Percentiles rank a stretch among this genome's conserved stretches.
phyloP scores from a whole-genome alignment of 2,329 filamentous ascomycete species.

The Penicillium paneum region DNA sequence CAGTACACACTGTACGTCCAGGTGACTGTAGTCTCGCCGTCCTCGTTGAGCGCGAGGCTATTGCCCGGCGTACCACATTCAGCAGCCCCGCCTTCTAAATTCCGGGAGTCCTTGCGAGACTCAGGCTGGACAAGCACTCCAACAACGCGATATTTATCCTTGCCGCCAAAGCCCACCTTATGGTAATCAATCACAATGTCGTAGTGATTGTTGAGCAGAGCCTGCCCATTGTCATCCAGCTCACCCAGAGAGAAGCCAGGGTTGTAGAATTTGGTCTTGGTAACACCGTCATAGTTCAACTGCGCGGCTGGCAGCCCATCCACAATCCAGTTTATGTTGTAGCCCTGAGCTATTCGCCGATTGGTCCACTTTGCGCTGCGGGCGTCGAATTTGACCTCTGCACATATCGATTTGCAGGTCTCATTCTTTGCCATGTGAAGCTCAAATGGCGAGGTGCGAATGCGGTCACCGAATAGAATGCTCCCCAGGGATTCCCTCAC shows the following conservation, averaged over 20 bases:
- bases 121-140: constrained; percentile 84
- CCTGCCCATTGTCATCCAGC: constrained; percentile 52
- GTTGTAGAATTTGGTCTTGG: constrained; percentile 78
- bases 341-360: constrained; percentile 74
- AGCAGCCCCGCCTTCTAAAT: constrained; percentile 50
- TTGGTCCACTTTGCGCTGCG: constrained; percentile 76
- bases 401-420: constrained; percentile 78
- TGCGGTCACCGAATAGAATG: constrained; percentile 95
- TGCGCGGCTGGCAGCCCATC: constrained; percentile 92
- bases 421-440: constrained; percentile 83
- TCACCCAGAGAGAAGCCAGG: constrained; percentile 80
- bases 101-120: constrained; percentile 60
- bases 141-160: constrained; percentile 77
- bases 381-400: constrained; percentile 61
- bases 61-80: constrained; percentile 62
- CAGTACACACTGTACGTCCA: constrained; percentile 95
- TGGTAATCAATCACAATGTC: constrained; percentile 94
- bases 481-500: constrained; percentile 88
- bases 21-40: constrained; percentile 63
- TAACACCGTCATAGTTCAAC: constrained; percentile 70
- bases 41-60: constrained; percentile 63
- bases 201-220: constrained; percentile 87
- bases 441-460: constrained; percentile 93
- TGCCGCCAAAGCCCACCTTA: constrained; percentile 56
- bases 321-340: constrained; percentile 92